These are phyloP conservation scores for Fusarium longipes DNA, from an alignment of 2,329 filamentous ascomycete species.

Conservation along the genomic window DNA sequence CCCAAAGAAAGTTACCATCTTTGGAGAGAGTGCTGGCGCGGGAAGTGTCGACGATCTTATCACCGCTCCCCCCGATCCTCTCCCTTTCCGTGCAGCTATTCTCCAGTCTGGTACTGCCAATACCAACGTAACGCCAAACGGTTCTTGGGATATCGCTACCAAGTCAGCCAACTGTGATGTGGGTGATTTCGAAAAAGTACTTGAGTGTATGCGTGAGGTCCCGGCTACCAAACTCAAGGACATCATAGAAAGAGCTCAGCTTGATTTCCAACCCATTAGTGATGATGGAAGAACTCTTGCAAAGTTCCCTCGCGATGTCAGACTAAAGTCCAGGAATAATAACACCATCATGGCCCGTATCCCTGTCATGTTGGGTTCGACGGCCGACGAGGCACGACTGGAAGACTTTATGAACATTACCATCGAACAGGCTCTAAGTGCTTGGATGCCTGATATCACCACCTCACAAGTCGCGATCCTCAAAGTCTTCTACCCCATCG, in stretches of 20 bases:
- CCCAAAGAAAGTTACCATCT: constrained; percentile 59
- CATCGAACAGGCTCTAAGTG: background rate
- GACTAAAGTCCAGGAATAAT: constrained; percentile 15
- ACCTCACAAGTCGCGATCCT: constrained; percentile 7
- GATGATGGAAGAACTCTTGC: constrained; percentile 42
- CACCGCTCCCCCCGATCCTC: constrained; percentile 41
- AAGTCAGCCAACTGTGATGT: constrained; percentile 22
- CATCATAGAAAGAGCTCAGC: constrained; percentile 25
- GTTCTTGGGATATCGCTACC: constrained; percentile 33
- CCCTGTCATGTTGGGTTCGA: constrained; percentile 41
- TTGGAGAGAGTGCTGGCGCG: constrained; percentile 65
- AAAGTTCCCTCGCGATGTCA: constrained; percentile 22
- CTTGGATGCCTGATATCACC: background rate
- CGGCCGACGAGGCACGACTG: constrained; percentile 39
- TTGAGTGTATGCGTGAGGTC: constrained; percentile 44
- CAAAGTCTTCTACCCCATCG: constrained; percentile 29
- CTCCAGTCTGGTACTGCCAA: constrained; percentile 42
- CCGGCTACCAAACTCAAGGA: constrained; percentile 33
- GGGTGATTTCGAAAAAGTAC: background rate
- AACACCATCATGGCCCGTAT: constrained; percentile 36
- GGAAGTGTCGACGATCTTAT: constrained; percentile 62
- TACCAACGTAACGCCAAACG: background rate
- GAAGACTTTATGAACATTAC: constrained; percentile 6
- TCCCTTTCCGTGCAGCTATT: constrained; percentile 48
- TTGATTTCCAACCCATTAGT: constrained; percentile 37